Base-by-base conservation (phyloP, 2,329 filamentous ascomycete species). In the Colletotrichum spinosum region DNA sequence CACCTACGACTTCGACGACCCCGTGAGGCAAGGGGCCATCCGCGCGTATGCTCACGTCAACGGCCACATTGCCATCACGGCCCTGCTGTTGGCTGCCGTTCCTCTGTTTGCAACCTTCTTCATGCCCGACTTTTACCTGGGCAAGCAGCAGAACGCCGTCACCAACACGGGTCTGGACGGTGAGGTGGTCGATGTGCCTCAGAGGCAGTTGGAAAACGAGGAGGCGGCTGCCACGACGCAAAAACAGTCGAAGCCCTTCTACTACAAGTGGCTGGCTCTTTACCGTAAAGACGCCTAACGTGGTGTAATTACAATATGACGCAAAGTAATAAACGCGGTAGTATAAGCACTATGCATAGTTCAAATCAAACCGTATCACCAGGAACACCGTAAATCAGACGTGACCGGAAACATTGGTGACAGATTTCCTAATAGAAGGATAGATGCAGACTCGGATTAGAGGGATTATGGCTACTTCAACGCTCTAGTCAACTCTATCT, bases 61-160 rank as follows among this genome's bases (percentile, higher is more conserved):
- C 55, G 78, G 78, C 0, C 74, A 76, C 42, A 79, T 81, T 12
- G 71, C 73, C 35, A 73, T 75, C 8, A 66, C 71, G 2, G 68
- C 77, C 6, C 62, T 79, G 25, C 61, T 68, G 4, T 65, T 81
- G 13, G 70, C 76, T 35, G 60, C 53, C 13, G 59, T 81, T 0
- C 73, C 78, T 1, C 48, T 79, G 0, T 53, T 80, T 35, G 77
- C 76, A 4, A 70, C 77, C 1, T 70, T 81, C 25, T 79, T 78
- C 67, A 80, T 80, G 78, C 78, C 79, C 49, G 74, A 81, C 71
- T 81, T 67, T 68, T 77, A 76, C 54, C 70, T 77, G 2, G 77
- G 75, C 64, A 73, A 75, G 68, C 71, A 75, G 60, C 75, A 77
- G 68, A 76, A 77, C 25, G 75, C 75, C 8, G 73, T 72, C n/a